Base-by-base conservation (phyloP, 148 eudicot species). In the Dysphania ambrosioides region DNA sequence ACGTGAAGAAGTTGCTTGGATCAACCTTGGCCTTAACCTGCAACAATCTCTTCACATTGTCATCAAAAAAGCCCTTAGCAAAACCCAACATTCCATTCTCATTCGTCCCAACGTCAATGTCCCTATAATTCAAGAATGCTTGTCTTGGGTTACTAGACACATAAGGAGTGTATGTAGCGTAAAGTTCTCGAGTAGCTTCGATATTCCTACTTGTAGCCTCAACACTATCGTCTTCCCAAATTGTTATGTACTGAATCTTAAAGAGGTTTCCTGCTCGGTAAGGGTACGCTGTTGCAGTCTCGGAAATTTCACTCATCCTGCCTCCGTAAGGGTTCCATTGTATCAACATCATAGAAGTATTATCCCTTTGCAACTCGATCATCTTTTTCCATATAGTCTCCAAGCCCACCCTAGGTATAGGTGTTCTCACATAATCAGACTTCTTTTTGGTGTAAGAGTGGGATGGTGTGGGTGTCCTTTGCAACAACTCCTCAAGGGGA, bases 291-390 rank as follows among this genome's bases (percentile, higher is more conserved):
- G 83, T 77, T 36, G 83, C 83, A 23, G 73, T 56, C 27, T 1
- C 76, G 0, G 68, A 44, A 26, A 80, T 83, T 41, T 83, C 86
- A 9, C 74, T 71, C 86, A 83, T 83, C 32, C 65, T 71, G 11
- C 86, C 86, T 8, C 83, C 85, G 3, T 82, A 82, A 4, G 82
- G 81, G 21, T 78, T 82, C 81, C 80, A 78, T 70, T 82, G 85
- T 82, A 82, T 71, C 0, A 75, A 18, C 42, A 76, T n/a, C n/a
- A n/a, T n/a, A n/a, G n/a, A 29, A 31, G 13, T 75, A 0, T 56
- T 59, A 26, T 59, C 5, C 32, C 5, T 8, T 31, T 68, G 77
- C 29, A 71, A 27, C 34, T 81, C 72, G 10, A 82, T 65, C 85
- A 78, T 53, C 51, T 82, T 82, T 6, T 71, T 70, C 85, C 85